Evolutionary conservation across 208 protist genomes (phyloP).

Genomic region (Crithidia sp.): DNA sequence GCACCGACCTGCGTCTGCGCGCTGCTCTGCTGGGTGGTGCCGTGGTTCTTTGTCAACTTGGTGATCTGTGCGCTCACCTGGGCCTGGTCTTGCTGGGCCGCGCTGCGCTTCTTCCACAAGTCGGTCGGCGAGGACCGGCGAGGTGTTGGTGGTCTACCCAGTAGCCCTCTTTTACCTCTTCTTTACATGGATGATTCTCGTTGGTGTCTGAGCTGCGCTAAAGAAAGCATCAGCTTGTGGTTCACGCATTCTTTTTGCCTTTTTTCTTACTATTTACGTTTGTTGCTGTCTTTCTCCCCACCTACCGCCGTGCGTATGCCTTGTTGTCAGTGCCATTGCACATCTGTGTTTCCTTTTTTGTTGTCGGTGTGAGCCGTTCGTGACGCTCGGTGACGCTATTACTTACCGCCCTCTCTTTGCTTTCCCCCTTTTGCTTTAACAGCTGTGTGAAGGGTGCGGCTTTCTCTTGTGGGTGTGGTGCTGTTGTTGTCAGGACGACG

Average conservation of each 20-base stretch:
- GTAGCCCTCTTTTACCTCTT: constrained; percentile 93
- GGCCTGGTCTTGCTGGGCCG: constrained; percentile 87
- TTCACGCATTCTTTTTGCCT: too few relatives aligned
- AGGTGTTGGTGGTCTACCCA: constrained; percentile 90
- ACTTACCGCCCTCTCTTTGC: too few relatives aligned
- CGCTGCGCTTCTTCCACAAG: constrained; percentile 88
- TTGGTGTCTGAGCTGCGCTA: constrained; percentile 40
- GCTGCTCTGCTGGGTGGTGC: constrained; percentile 41
- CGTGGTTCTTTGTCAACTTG: constrained; percentile 50
- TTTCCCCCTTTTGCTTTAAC: not conserved
- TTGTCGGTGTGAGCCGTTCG: too few relatives aligned
- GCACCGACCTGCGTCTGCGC: constrained; percentile 80
- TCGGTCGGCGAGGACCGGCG: constrained; percentile 52
- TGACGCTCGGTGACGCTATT: too few relatives aligned
- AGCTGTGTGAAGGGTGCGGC: too few relatives aligned
- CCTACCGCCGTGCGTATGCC: too few relatives aligned
- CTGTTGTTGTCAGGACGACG: too few relatives aligned
- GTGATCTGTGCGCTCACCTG: constrained; percentile 62
- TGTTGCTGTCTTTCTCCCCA: too few relatives aligned
- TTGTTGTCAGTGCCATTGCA: not conserved
- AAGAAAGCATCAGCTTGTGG: too few relatives aligned
- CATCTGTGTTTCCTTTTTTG: not conserved
- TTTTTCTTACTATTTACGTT: too few relatives aligned
- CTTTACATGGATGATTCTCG: constrained; percentile 88
- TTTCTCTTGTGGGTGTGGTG: too few relatives aligned